Percentiles rank a stretch among this genome's conserved stretches.
These are phyloP conservation scores for Cryomyces minteri DNA, from an alignment of 495 filamentous ascomycete genomes.

Conservation along the genomic window DNA sequence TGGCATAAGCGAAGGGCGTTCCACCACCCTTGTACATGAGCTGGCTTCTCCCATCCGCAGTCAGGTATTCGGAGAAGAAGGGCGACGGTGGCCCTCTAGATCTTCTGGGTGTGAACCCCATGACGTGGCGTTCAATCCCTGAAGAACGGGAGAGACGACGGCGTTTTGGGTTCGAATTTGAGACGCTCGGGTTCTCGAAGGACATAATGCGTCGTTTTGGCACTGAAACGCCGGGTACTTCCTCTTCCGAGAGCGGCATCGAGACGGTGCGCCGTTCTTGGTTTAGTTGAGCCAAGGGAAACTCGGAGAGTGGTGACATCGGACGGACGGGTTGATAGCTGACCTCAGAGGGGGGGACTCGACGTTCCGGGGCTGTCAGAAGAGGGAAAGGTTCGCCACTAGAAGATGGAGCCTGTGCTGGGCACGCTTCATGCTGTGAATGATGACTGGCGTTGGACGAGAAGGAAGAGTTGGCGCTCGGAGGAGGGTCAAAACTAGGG, in stretches of 20 bases:
- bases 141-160: slow-evolving; percentile 11
- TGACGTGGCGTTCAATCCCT: slow-evolving; percentile 5
- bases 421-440: slow-evolving; percentile 1
- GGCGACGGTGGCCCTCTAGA: slow-evolving; percentile 13
- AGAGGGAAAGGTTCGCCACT: slow-evolving; percentile 15
- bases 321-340: not conserved
- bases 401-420: slow-evolving; percentile 16
- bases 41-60: slow-evolving; percentile 8
- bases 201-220: slow-evolving; percentile 23
- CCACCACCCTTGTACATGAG: slow-evolving; percentile 14
- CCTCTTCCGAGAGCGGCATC: slow-evolving; percentile 20
- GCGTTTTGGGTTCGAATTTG: slow-evolving; percentile 4
- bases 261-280: slow-evolving; percentile 24
- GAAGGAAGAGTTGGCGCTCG: slow-evolving; percentile 22
- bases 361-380: slow-evolving; percentile 7
- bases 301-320: not conserved
- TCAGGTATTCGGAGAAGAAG: slow-evolving; percentile 13
- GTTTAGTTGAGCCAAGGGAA: not conserved
- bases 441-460: slow-evolving; percentile 18
- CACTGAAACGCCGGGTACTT: slow-evolving; percentile 9
- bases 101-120: slow-evolving; percentile 10
- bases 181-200: slow-evolving; percentile 4
- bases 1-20: slow-evolving; percentile 32
- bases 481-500: slow-evolving; percentile 31
- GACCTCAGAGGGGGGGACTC: not conserved